A percentile compares a stretch with the other conserved stretches of the same genome.
Conservation (phyloP, 176 grass and related monocot species). For the Oryza meyeriana region DNA sequence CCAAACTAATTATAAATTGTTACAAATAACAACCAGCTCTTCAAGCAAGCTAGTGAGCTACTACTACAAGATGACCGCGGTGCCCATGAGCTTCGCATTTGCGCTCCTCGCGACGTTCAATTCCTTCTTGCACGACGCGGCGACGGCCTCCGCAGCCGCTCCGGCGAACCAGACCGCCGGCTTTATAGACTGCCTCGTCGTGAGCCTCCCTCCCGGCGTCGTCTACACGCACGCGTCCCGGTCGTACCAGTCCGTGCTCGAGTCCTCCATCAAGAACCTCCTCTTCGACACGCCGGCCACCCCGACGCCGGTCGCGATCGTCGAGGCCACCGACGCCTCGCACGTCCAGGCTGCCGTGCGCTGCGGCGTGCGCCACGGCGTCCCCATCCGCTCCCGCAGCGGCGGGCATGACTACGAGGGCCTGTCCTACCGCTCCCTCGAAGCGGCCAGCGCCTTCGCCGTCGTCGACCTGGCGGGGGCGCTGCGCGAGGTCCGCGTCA, state of each 20-base stretch:
- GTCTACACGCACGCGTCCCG: slow-evolving; percentile 20
- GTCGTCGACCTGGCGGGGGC: slow-evolving; percentile 37
- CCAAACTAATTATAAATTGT: neutral
- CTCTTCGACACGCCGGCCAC: slow-evolving; percentile 48
- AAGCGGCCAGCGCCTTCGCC: slow-evolving; percentile 19
- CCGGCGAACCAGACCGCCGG: slow-evolving; percentile 6
- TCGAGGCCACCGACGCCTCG: slow-evolving; percentile 25
- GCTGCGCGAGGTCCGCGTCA: slow-evolving; percentile 33
- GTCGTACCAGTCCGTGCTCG: slow-evolving; percentile 43
- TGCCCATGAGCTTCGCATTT: neutral
- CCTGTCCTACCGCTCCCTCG: slow-evolving; percentile 53
- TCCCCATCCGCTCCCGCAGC: slow-evolving; percentile 48
- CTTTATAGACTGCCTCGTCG: slow-evolving; percentile 52
- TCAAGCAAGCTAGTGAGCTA: neutral
- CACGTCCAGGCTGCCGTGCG: slow-evolving; percentile 53
- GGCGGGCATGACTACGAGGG: slow-evolving; percentile 84
- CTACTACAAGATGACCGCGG: neutral
- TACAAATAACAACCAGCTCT: neutral
- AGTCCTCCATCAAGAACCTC: slow-evolving; percentile 62
- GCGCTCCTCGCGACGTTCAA: neutral
- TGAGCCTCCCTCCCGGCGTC: neutral
- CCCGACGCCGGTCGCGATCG: slow-evolving; percentile 47
- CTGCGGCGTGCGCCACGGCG: slow-evolving; percentile 38
- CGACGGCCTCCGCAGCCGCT: neutral
- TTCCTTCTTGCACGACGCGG: neutral